phyloP scores from a whole-genome alignment of 306 rosid species.

The cucumber (Cucumis sativus) region Cucumber_9930_V3 NC_026657.2:9053001-9053500 shows the following conservation, averaged over 20 bases:
- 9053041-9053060: background rate
- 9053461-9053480: constrained; percentile 74
- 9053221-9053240: constrained; percentile 67
- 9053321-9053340: background rate
- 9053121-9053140: constrained; percentile 8
- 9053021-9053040: constrained; percentile 18
- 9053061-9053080: constrained; percentile 34
- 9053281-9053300: constrained; percentile 75
- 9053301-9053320: constrained; percentile 45
- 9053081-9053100: constrained; percentile 46
- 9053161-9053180: constrained; percentile 46
- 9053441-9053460: constrained; percentile 84
- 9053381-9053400: constrained; percentile 33
- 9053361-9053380: background rate
- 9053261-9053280: constrained; percentile 90
- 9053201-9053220: constrained; percentile 32
- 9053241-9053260: constrained; percentile 92
- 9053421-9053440: constrained; percentile 70
- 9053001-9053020: constrained; percentile 32
- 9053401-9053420: constrained; percentile 84
- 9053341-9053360: too few species aligned
- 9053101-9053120: constrained; percentile 41
- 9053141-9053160: constrained; percentile 28
- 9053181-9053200: constrained; percentile 52
- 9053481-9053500: constrained; percentile 94